phyloP scores from a whole-genome alignment of 2,329 filamentous ascomycete genomes.

The Dactylella cylindrospora region DNA sequence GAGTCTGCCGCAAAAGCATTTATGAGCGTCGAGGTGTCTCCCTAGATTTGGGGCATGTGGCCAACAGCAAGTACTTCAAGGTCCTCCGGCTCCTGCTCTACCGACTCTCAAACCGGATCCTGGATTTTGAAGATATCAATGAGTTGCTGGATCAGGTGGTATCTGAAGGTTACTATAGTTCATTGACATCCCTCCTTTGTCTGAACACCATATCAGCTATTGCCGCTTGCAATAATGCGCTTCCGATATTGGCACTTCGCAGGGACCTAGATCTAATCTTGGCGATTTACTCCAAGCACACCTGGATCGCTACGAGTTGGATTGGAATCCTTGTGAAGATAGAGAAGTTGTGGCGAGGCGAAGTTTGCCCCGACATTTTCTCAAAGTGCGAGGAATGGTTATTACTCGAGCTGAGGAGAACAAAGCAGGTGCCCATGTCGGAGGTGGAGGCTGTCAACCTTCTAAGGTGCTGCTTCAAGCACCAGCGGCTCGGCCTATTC shows the following conservation, averaged over 20 bases:
- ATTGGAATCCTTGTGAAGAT: no score
- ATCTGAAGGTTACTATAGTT: not conserved
- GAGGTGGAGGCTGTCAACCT: no score
- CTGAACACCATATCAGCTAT: slow-evolving; percentile 9
- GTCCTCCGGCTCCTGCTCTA: slow-evolving; percentile 7
- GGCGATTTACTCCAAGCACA: not conserved
- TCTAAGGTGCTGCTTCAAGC: no score
- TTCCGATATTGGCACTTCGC: not conserved
- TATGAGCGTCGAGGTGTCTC: not conserved
- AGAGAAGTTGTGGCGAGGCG: no score
- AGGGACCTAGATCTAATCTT: not conserved
- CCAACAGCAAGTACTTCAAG: slow-evolving; percentile 6
- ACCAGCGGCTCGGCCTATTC: no score
- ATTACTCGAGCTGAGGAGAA: no score
- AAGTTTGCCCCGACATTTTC: no score
- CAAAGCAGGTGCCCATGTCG: no score
- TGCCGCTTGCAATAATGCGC: slow-evolving; percentile 2
- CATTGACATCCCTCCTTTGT: not conserved
- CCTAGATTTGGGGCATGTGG: not conserved
- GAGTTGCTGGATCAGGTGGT: not conserved
- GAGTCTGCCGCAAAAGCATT: not conserved
- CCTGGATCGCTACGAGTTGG: not conserved
- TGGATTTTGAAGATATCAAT: slow-evolving; percentile 3
- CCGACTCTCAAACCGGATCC: not conserved
- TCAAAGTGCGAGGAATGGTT: no score